Evolutionary conservation across 2,329 filamentous ascomycete species (phyloP), one percentile per base, ranked within the genome.

Genomic region (Fonsecaea multimorphosa): DNA sequence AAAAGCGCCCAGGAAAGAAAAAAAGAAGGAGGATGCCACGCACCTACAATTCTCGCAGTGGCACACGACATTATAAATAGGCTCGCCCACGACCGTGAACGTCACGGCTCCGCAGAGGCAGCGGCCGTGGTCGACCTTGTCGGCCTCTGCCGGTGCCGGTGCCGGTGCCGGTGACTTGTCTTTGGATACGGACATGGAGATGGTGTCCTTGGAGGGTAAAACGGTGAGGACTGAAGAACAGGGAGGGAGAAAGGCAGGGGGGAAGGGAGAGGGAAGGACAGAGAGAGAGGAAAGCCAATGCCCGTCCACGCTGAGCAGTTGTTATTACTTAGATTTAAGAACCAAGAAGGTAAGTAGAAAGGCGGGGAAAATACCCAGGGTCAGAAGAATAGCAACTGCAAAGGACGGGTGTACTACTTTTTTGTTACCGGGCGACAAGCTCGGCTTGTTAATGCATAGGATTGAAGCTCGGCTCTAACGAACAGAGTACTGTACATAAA

Each of bases 1-100:
- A n/a, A n/a, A n/a, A n/a, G n/a, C n/a, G n/a, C 19, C n/a, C 14
- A 19, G 24, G 19, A 8, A 6, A 7, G 8, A 51, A 51, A 22
- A n/a, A 2, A 27, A 1, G 49, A 27, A 27, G 49, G 9, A 27
- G 46, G 22, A 7, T 3, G n/a, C 31, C n/a, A 61, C 65, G 54
- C 57, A 68, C 66, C 61, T 62, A 63, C 67, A 69, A 44, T 69
- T 69, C 46, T 57, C 65, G 44, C 67, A 69, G 38, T 69, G 67
- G 27, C 67, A 69, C 12, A 69, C 54, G 12, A 69, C 67, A 34
- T 67, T 69, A 46, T 69, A 69, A 1, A 69, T 65, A 2, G 67
- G 67, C 32, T 64, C 46, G 11, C 67, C 67, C 11, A 51, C 49
- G 8, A 69, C 64, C 5, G 57, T 64, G 61, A 69, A 69, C 1